Base-by-base conservation (phyloP, 31 red algal species). In the Porphyra umbilicalis region DNA sequence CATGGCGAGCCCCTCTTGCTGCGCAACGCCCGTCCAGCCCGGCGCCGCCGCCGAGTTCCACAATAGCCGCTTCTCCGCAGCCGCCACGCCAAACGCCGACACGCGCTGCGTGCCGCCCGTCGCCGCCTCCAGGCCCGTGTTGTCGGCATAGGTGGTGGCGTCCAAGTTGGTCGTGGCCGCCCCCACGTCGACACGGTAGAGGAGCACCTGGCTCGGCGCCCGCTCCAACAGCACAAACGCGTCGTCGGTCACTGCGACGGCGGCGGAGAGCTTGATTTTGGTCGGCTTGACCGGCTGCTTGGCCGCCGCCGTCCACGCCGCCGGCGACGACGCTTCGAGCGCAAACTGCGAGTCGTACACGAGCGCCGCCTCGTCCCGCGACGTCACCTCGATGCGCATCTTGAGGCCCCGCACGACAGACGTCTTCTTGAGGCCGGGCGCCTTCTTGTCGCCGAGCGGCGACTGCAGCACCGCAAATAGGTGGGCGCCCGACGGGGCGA, bases 381-480 rank as follows among this genome's bases (percentile, higher is more conserved):
- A 77, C 31, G 40, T 36, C 44, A 85, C 75, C 9, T 71, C 34
- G 16, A 93, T 78, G 1, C 39, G 36, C 83, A 93, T 82, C 30
- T 85, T 85, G 8, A 83, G 79, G 25, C 40, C 75, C n/a, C 86
- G 86, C 38, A 88, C 82, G 76, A 93, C 76, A 20, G 75, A 14
- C 38, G 87, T 83, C 30, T 86, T 84, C 16, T 30, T 10, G 7
- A 79, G 78, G 18, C 67, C 30, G 14, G 68, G 75, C 33, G 57
- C 79, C 15, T 90, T 75, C 29, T 83, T 38, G 32, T 83, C 87
- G 36, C 80, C 79, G 78, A 94, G 83, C 15, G 87, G 87, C 11
- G 87, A 90, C 44, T 94, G 91, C 36, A 94, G 44, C 18, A 89
- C 77, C 25, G 91, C 91, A 35, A 90, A 84, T 29, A 94, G 79